Conservation (phyloP, 345 rosid genomes). For the Xanthoceras sorbifolium region DNA sequence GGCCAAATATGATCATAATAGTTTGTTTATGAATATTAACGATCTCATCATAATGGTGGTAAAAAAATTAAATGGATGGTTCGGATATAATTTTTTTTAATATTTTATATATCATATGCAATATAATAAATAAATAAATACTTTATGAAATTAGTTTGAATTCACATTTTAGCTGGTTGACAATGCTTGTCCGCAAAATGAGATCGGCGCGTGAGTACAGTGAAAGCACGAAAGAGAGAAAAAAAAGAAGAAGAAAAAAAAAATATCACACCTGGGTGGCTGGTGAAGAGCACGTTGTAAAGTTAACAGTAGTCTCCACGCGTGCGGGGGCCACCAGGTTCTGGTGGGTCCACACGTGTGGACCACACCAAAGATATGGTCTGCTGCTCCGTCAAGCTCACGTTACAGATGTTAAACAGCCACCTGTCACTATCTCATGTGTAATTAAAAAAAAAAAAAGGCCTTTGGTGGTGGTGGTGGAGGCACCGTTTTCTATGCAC, state of each 20-base stretch:
- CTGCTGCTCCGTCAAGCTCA: conserved; percentile 43
- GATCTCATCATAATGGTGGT: no score
- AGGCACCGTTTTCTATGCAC: conserved; percentile 32
- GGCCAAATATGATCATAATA: no score
- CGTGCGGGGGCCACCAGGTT: conserved; percentile 36
- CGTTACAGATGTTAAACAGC: conserved; percentile 4
- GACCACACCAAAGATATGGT: conserved; percentile 31
- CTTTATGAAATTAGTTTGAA: neutral
- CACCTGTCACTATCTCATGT: conserved; percentile 11
- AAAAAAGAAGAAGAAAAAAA: neutral
- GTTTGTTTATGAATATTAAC: no score
- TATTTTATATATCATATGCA: no score
- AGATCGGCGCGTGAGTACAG: conserved; percentile 1
- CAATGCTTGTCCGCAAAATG: neutral
- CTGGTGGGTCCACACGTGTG: conserved; percentile 27
- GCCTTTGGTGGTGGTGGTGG: neutral
- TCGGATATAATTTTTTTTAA: no score
- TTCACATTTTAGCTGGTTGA: neutral
- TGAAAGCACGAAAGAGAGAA: neutral
- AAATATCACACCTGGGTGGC: conserved; percentile 19
- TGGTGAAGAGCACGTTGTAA: conserved; percentile 33
- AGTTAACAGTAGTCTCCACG: conserved; percentile 29
- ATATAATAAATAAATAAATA: no score
- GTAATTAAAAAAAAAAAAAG: no score
- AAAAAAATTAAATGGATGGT: no score